Conservation (phyloP, 2,329 filamentous ascomycete genomes). For the Rasamsonia emersonii region DNA sequence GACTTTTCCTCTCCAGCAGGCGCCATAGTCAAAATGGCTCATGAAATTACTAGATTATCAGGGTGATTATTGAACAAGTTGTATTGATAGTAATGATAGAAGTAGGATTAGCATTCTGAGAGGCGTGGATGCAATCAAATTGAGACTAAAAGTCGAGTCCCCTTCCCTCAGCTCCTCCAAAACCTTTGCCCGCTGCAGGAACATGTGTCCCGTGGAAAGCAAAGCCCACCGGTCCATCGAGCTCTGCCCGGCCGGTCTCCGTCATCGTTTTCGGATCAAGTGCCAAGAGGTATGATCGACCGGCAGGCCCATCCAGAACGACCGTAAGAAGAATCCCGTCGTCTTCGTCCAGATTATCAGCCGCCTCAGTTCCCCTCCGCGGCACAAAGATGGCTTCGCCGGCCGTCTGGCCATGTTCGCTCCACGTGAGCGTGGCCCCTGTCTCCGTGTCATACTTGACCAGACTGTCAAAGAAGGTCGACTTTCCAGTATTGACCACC, state of each 20-base stretch:
- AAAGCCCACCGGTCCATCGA: conserved; percentile 41
- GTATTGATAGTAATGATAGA: too few relatives aligned
- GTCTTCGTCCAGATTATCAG: too few relatives aligned
- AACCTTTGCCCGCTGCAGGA: too few relatives aligned
- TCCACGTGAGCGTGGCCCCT: conserved; percentile 35
- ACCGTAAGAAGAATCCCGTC: conserved; percentile 46
- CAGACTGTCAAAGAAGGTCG: conserved; percentile 44
- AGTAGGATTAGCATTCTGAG: too few relatives aligned
- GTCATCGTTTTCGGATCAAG: conserved; percentile 42
- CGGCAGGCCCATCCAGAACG: conserved; percentile 42
- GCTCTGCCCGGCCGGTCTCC: conserved; percentile 44
- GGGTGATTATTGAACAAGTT: too few relatives aligned
- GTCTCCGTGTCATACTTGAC: conserved; percentile 45
- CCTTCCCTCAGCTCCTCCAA: too few relatives aligned
- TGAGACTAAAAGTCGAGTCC: too few relatives aligned
- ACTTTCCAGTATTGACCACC: conserved; percentile 36
- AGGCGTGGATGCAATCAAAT: too few relatives aligned
- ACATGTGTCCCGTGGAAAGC: conserved; percentile 46
- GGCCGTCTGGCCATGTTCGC: conserved; percentile 41
- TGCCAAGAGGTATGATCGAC: conserved; percentile 46
- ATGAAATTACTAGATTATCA: too few relatives aligned
- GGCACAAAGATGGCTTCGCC: conserved; percentile 47
- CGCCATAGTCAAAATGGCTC: too few relatives aligned
- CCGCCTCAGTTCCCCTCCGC: too few relatives aligned
- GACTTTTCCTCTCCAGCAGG: too few relatives aligned